Evolutionary conservation across 2,329 filamentous ascomycete species (phyloP).

Genomic region (Leptographium flavum): DNA sequence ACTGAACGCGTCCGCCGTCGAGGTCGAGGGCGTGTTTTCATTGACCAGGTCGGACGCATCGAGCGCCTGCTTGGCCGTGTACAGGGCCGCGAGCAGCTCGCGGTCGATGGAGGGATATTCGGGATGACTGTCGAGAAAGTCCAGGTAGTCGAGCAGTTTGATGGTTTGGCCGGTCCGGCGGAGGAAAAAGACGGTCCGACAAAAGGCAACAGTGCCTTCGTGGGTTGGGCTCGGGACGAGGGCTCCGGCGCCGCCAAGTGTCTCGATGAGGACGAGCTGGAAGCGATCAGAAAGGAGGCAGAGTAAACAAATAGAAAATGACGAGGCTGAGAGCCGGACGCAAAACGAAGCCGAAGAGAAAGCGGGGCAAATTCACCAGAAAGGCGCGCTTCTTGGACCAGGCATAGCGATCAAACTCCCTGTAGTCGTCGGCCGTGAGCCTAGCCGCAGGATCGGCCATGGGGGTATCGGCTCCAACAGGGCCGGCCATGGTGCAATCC

Average conservation of each 20-base stretch:
- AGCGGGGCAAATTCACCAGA: conserved; percentile 5
- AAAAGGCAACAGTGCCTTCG: conserved; percentile 11
- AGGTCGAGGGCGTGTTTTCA: no score
- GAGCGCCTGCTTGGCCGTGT: conserved; percentile 15
- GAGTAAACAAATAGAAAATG: no score
- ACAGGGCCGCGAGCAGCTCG: conserved; percentile 10
- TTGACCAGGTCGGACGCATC: no score
- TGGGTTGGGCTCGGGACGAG: conserved; percentile 11
- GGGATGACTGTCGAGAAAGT: conserved; percentile 6
- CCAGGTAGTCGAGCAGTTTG: conserved; percentile 11
- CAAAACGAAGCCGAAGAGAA: not conserved
- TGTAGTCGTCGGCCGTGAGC: conserved; percentile 5
- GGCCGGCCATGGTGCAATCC: not conserved
- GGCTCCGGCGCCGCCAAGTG: conserved; percentile 12
- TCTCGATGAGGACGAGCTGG: conserved; percentile 12
- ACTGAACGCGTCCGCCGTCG: not conserved
- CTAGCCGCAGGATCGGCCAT: not conserved
- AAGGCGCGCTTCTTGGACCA: conserved; percentile 12
- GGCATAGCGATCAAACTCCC: conserved; percentile 12
- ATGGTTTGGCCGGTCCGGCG: conserved; percentile 10
- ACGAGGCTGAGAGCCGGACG: not conserved
- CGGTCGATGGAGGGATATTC: conserved; percentile 10
- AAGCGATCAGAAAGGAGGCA: no score
- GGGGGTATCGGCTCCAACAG: not conserved
- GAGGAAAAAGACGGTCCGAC: conserved; percentile 13